Conservation (phyloP, 1,284 basidiomycete genomes). For the Melampsora abietis-canadensis region DNA sequence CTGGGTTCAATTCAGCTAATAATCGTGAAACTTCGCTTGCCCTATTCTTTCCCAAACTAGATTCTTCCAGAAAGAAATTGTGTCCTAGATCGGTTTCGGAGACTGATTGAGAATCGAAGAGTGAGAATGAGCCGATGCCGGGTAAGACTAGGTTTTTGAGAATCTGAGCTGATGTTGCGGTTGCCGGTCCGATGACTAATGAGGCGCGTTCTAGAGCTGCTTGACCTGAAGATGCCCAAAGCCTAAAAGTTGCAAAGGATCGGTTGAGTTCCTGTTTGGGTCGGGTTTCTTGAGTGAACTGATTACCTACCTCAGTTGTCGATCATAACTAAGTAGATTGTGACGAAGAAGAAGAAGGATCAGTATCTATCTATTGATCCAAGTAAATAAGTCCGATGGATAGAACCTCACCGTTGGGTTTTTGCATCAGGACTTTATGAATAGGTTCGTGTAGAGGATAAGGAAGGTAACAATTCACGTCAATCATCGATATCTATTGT, state of each 20-base stretch:
- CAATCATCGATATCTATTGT: background rate
- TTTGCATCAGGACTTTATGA: slow-evolving; percentile 21
- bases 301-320: slow-evolving; percentile 31
- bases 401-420: slow-evolving; percentile 27
- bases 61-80: slow-evolving; percentile 86
- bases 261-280: background rate
- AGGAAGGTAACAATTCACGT: background rate
- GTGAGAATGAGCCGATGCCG: slow-evolving; percentile 84
- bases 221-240: slow-evolving; percentile 94
- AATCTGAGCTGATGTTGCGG: slow-evolving; percentile 76
- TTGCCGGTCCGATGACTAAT: slow-evolving; percentile 74
- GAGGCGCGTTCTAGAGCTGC: slow-evolving; percentile 79
- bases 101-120: slow-evolving; percentile 68
- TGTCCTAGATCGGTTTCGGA: slow-evolving; percentile 78
- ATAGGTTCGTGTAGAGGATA: too few relatives aligned
- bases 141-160: slow-evolving; percentile 94
- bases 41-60: slow-evolving; percentile 72
- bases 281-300: background rate
- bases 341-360: background rate
- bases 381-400: too few relatives aligned
- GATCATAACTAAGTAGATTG: slow-evolving; percentile 17
- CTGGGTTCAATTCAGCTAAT: slow-evolving; percentile 80
- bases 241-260: slow-evolving; percentile 57
- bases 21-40: slow-evolving; percentile 75
- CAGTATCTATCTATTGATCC: too few relatives aligned